Evolutionary conservation across 768 basidiomycete genomes (phyloP), one percentile per base, ranked within the genome.

Genomic region (Hypsizygus marmoreus): DNA sequence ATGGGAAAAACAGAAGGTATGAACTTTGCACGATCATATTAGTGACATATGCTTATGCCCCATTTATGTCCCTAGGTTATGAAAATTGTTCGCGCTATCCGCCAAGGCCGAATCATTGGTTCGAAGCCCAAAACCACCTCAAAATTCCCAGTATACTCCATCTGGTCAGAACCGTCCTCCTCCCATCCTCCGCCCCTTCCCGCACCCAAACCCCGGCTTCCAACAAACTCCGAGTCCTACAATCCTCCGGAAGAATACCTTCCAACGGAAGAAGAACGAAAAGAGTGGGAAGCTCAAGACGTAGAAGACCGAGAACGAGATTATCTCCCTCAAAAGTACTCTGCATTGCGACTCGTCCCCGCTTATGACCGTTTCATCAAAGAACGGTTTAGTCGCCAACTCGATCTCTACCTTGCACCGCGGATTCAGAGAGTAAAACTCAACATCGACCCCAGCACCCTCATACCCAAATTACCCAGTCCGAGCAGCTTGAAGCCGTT

Each of bases 1-100:
- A 73, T 99, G 97, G 97, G 97, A 98, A 70, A 97, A 97, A 69
- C 86, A 97, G 77, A 99, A 99, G 82, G 95, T 92, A 58, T 43
- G 63, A 47, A 30, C 4, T 31, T 16, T 24, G n/a, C n/a, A n/a
- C n/a, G n/a, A n/a, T n/a, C n/a, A n/a, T n/a, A 12, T 25, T 37
- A 19, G 24, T 8, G 2, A 24, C 14, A 30, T 20, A 17, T 51
- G 29, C 25, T 36, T 24, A 22, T 9, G 26, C 40, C 29, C 31
- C n/a, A 19, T 45, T 36, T 40, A 57, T 16, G 30, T 33, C 40
- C 44, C 23, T 54, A 97, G 95, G 83, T 99, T 55, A 95, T 99
- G 92, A 99, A 98, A 80, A 97, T 98, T 50, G 95, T 99, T 50
- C 93, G 95, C 36, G 95, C 95, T 4, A 98, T 99, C 59, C 84